Conservation (phyloP, 768 basidiomycete genomes). For the Epithele typhae region DNA sequence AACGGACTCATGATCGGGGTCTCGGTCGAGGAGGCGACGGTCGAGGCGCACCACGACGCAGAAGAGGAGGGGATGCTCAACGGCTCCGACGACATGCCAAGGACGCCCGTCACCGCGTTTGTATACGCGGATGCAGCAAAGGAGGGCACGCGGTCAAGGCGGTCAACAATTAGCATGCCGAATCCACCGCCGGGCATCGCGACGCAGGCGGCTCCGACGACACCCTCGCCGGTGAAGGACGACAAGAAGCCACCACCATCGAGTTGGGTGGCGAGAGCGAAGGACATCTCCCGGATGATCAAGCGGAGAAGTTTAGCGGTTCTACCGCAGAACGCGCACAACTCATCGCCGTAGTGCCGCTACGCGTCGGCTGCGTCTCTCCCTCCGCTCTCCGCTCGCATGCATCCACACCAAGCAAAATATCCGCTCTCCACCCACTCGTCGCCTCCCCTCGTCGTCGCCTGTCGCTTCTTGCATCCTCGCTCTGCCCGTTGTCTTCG, state of each 20-base stretch:
- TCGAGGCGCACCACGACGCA: slow-evolving; percentile 16
- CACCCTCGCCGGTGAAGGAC: slow-evolving; percentile 3
- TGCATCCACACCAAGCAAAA: background rate
- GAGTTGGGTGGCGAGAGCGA: slow-evolving; percentile 21
- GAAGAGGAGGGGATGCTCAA: background rate
- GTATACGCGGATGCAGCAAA: slow-evolving; percentile 5
- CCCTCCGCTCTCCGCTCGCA: background rate
- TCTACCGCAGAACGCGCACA: slow-evolving; percentile 6
- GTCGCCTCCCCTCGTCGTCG: slow-evolving; percentile 4
- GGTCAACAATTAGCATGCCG: slow-evolving; percentile 16
- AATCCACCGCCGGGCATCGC: slow-evolving; percentile 1
- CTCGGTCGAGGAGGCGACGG: slow-evolving; percentile 24
- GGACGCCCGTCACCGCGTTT: slow-evolving; percentile 6
- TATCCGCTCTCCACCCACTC: background rate
- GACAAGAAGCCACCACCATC: slow-evolving; percentile 1
- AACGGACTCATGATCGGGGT: slow-evolving; percentile 22
- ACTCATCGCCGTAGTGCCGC: slow-evolving; percentile 7
- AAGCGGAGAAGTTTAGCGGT: slow-evolving; percentile 21
- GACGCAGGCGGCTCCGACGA: background rate
- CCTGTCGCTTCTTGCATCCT: slow-evolving; percentile 16
- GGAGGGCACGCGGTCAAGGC: slow-evolving; percentile 8
- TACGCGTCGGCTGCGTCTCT: background rate
- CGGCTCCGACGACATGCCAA: background rate
- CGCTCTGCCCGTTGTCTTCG: background rate
- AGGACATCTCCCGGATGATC: slow-evolving; percentile 20